Conservation (phyloP, 192 early-diverging fungal genomes). For the Backusella parvicylindrica region DNA sequence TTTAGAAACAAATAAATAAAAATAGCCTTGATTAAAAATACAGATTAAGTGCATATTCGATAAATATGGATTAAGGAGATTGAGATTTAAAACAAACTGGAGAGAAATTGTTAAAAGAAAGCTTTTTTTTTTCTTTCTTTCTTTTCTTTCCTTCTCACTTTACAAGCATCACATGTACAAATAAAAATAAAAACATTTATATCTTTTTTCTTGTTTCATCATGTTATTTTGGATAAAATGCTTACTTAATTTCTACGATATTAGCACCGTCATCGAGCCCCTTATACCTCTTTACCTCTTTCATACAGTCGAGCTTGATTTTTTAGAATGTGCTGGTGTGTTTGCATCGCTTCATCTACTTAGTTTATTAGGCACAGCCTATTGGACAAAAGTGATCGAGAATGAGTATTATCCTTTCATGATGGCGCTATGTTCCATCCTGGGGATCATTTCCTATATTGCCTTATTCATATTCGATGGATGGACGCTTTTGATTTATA, state of each 20-base stretch:
- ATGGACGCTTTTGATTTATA: not conserved
- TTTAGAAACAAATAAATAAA: not conserved
- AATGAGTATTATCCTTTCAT: not conserved
- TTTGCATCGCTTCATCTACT: not conserved
- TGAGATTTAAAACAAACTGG: not conserved
- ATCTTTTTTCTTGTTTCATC: not conserved
- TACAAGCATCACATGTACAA: not conserved
- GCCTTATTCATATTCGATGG: not conserved
- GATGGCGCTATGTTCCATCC: not conserved
- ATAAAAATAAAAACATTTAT: not conserved
- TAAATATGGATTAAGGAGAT: not conserved
- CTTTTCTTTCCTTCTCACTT: not conserved
- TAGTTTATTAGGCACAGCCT: not conserved
- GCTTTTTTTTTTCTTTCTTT: not conserved
- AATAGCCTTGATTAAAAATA: not conserved
- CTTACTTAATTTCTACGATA: not conserved
- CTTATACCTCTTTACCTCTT: not conserved
- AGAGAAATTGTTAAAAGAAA: not conserved
- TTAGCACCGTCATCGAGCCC: not conserved
- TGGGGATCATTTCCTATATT: not conserved
- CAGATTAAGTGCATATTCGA: not conserved
- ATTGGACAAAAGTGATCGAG: not conserved
- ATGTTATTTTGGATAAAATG: not conserved
- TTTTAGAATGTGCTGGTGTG: not conserved
- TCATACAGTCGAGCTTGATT: not conserved